Base-by-base conservation (phyloP, 306 rosid species). In the Morella rubra region DNA sequence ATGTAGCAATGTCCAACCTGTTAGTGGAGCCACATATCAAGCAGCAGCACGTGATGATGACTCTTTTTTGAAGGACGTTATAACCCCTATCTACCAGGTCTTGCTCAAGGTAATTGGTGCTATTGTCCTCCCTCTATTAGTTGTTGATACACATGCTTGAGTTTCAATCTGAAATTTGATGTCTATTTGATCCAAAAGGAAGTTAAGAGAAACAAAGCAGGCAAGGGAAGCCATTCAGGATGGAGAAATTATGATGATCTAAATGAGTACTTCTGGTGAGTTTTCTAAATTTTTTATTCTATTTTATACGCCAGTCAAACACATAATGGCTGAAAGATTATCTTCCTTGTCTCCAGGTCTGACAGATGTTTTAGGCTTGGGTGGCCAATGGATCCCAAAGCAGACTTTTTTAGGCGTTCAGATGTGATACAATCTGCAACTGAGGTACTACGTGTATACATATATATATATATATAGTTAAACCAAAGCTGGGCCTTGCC, bases 231-330 rank as follows among this genome's bases (percentile, higher is more conserved):
- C 79, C 99, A 96, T 84, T 74, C 99, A 84, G 86, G 80, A 42
- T 96, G 99, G 99, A 91, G 99, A 93, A 96, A 96, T 75, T 96
- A 96, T 77, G 99, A 96, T 85, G 99, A 96, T 80, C 87, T 96
- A 71, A 96, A 96, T 60, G 99, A 96, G 80, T 96, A 96, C 83
- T 96, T 96, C 75, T 96, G 99, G 99, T 96, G 76, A 80, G 88
- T 37, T 69, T 79, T 45, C 67, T 44, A 45, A 81, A 8, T 69
- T 15, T 14, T 74, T 47, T 72, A 47, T 75, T 61, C 71, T 19
- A 46, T 45, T 76, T 32, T 66, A 19, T 27, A 3, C 1, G 53
- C 59, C 20, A 14, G 44, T 24, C 44, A 56, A 56, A 73, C 41
- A 44, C n/a, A 45, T 70, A 71, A 37, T 59, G 56, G 76, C 81